These are phyloP conservation scores for Triglochin maritima DNA, from an alignment of 106 monocot species.

Conservation along the genomic window DNA sequence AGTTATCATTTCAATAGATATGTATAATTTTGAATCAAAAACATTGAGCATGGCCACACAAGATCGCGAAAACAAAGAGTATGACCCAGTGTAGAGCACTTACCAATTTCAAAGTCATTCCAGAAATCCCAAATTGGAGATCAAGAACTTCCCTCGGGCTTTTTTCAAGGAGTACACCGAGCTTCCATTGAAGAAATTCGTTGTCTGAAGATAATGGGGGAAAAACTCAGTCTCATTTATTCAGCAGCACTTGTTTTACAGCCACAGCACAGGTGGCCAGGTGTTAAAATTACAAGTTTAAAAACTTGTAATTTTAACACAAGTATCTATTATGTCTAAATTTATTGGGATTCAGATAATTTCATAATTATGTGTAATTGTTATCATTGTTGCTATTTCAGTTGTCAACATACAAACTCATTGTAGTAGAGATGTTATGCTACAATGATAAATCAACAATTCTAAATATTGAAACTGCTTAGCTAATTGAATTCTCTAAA, in stretches of 20 bases:
- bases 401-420: too few species aligned
- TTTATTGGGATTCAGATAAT: neutral
- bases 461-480: neutral
- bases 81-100: constrained; percentile 1
- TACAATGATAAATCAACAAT: neutral
- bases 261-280: neutral
- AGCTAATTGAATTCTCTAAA: neutral
- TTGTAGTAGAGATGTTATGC: neutral
- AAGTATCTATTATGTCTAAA: neutral
- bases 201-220: constrained; percentile 23
- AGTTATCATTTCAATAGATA: too few species aligned
- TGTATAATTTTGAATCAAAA: too few species aligned
- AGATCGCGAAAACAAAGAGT: neutral
- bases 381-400: too few species aligned
- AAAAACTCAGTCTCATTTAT: neutral
- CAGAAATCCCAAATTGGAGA: constrained; percentile 56
- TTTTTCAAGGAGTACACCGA: constrained; percentile 59
- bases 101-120: constrained; percentile 63
- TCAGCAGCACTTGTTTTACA: neutral
- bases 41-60: neutral
- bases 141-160: constrained; percentile 35
- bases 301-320: neutral
- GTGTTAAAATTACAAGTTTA: neutral
- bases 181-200: constrained; percentile 58
- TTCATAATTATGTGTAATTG: neutral